Evolutionary conservation across 768 basidiomycete species (phyloP).

Genomic region (Xerocomellus intermedius): DNA sequence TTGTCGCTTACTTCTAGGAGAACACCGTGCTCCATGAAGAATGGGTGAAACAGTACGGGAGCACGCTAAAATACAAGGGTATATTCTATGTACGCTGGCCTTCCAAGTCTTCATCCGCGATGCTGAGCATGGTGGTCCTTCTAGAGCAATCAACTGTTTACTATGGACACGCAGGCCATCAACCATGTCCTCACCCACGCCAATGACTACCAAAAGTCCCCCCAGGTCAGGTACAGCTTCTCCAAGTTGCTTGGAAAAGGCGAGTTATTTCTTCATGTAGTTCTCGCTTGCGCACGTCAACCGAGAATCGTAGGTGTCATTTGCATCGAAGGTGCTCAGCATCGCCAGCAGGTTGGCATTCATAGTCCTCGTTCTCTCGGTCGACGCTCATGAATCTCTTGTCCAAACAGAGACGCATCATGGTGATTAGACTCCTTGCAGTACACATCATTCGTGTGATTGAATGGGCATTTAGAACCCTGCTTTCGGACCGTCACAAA

Average conservation of each 20-base stretch:
- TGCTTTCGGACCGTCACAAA: slow-evolving; percentile 58
- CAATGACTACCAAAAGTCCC: slow-evolving; percentile 3
- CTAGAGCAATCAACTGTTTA: neutral
- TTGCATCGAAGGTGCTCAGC: slow-evolving; percentile 23
- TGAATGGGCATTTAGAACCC: slow-evolving; percentile 44
- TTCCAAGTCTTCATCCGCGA: no score
- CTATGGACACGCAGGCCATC: neutral
- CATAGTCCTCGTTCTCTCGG: neutral
- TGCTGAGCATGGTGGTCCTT: neutral
- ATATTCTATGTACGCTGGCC: neutral
- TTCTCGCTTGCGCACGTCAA: neutral
- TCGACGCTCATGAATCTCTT: neutral
- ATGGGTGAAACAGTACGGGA: slow-evolving; percentile 6
- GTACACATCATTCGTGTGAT: neutral
- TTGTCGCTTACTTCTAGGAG: neutral
- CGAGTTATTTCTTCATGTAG: neutral
- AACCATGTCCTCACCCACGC: slow-evolving; percentile 5
- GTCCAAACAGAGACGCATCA: slow-evolving; percentile 17
- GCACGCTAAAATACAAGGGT: slow-evolving; percentile 4
- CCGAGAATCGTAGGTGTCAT: neutral
- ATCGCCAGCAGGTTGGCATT: slow-evolving; percentile 35
- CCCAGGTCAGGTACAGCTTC: neutral
- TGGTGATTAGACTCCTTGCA: slow-evolving; percentile 18
- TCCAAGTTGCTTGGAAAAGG: slow-evolving; percentile 1
- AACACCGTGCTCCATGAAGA: neutral